Conservation (phyloP, 164 flowering plant genomes). For the Umbellularia californica region DNA sequence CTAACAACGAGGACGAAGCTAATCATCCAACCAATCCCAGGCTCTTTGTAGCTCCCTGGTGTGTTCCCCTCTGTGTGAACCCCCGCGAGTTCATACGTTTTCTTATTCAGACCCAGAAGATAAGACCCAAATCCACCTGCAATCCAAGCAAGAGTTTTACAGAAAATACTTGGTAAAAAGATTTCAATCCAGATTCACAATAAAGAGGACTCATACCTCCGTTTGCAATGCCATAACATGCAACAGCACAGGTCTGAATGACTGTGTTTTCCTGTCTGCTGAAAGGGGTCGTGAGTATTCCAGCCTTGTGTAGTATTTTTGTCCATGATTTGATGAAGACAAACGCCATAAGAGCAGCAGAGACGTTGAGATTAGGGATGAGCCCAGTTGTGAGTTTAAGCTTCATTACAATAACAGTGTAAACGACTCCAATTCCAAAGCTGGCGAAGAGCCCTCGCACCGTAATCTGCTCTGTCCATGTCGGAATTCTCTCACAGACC, state of each 20-base stretch:
- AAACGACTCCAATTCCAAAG: constrained; percentile 54
- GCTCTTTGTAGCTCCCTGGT: constrained; percentile 56
- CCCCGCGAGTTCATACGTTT: constrained; percentile 70
- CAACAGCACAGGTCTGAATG: constrained; percentile 90
- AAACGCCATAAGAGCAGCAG: constrained; percentile 90
- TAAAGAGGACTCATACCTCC: constrained; percentile 47
- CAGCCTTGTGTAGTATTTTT: constrained; percentile 48
- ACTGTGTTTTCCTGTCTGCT: constrained; percentile 87
- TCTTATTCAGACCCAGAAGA: constrained; percentile 68
- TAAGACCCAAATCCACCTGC: constrained; percentile 55
- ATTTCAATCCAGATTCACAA: neutral
- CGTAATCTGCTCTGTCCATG: constrained; percentile 83
- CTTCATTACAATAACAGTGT: constrained; percentile 79
- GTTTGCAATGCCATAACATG: constrained; percentile 77
- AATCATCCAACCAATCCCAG: constrained; percentile 81
- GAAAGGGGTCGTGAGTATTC: constrained; percentile 56
- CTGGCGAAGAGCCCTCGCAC: constrained; percentile 70
- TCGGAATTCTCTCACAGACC: constrained; percentile 29
- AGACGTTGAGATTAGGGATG: constrained; percentile 76
- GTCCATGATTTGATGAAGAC: constrained; percentile 70
- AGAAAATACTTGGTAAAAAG: neutral
- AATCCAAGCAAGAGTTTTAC: neutral
- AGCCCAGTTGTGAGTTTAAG: constrained; percentile 85
- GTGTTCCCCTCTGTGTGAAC: constrained; percentile 54
- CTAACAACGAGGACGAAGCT: constrained; percentile 54